These are phyloP conservation scores for Auriscalpium microsporum DNA, from an alignment of 768 basidiomycete genomes.

Conservation along the genomic window DNA sequence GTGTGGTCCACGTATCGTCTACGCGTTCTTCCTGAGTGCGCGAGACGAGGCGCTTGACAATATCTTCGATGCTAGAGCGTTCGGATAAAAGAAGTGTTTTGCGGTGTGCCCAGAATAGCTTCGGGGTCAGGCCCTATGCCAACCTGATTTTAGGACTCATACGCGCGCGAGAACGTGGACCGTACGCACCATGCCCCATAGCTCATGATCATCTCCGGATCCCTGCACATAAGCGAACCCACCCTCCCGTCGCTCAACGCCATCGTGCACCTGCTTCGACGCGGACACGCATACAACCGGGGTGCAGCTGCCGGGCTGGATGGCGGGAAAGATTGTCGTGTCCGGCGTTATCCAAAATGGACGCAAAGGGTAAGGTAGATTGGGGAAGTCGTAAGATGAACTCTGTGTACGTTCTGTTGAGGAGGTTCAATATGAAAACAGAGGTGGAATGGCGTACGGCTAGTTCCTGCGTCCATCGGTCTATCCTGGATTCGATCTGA, in stretches of 20 bases:
- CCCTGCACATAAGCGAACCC: constrained; percentile 90
- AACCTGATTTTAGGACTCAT: background rate
- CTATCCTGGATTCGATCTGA: constrained; percentile 62
- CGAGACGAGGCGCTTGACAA: constrained; percentile 28
- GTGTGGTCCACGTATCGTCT: constrained; percentile 6
- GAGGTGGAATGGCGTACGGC: constrained; percentile 38
- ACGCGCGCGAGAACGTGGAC: constrained; percentile 2
- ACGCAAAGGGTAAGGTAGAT: constrained; percentile 56
- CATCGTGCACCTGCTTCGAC: constrained; percentile 58
- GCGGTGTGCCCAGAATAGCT: constrained; percentile 59
- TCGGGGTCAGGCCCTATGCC: constrained; percentile 66
- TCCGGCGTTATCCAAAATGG: constrained; percentile 86
- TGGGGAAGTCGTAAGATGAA: constrained; percentile 64
- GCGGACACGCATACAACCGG: constrained; percentile 85
- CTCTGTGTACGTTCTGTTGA: constrained; percentile 30
- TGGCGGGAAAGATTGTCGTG: constrained; percentile 40
- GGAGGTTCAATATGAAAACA: background rate
- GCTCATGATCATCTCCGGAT: constrained; percentile 90
- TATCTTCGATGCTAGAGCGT: constrained; percentile 40
- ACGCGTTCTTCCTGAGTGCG: background rate
- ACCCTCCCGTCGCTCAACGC: constrained; percentile 48
- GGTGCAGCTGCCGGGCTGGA: constrained; percentile 34
- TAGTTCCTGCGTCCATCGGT: constrained; percentile 58
- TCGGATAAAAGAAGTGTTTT: constrained; percentile 36
- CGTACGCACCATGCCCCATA: constrained; percentile 63